Conservation (phyloP, 495 filamentous ascomycete genomes). For the Tuber melanosporum region DNA sequence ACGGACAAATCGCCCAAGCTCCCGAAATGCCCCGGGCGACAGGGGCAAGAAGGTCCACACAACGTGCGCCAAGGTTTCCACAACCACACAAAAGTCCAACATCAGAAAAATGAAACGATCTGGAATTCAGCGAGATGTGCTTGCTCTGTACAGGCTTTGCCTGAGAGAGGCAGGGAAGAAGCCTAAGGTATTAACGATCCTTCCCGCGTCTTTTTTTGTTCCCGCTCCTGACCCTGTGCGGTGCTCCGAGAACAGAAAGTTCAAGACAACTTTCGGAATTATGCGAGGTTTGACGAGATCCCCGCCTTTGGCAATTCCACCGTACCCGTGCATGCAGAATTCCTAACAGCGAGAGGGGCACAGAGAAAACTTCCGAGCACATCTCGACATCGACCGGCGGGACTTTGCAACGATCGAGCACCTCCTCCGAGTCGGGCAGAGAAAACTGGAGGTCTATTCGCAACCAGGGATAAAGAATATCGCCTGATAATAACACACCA, state of each 20-base stretch:
- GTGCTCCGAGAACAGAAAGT: slow-evolving; percentile 25
- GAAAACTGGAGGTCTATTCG: slow-evolving; percentile 80
- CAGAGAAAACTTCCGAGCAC: slow-evolving; percentile 71
- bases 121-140: slow-evolving; percentile 84
- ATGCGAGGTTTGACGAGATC: slow-evolving; percentile 43
- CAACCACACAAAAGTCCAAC: slow-evolving; percentile 8
- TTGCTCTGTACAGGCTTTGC: slow-evolving; percentile 79
- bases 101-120: slow-evolving; percentile 55
- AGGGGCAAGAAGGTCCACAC: neutral
- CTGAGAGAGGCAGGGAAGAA: slow-evolving; percentile 75
- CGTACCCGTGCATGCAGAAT: slow-evolving; percentile 10
- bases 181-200: slow-evolving; percentile 55
- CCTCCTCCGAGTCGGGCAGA: slow-evolving; percentile 71
- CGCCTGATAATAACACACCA: slow-evolving; percentile 12
- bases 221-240: slow-evolving; percentile 14
- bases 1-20: neutral
- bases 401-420: slow-evolving; percentile 87
- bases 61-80: slow-evolving; percentile 22
- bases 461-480: slow-evolving; percentile 80
- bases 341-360: slow-evolving; percentile 11
- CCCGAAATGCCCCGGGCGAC: neutral
- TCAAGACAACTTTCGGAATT: slow-evolving; percentile 35
- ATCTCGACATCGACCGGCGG: slow-evolving; percentile 66
- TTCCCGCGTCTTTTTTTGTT: slow-evolving; percentile 45
- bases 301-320: slow-evolving; percentile 43